Evolutionary conservation across 2,329 filamentous ascomycete genomes (phyloP).

Genomic region (Epichloe typhina): DNA sequence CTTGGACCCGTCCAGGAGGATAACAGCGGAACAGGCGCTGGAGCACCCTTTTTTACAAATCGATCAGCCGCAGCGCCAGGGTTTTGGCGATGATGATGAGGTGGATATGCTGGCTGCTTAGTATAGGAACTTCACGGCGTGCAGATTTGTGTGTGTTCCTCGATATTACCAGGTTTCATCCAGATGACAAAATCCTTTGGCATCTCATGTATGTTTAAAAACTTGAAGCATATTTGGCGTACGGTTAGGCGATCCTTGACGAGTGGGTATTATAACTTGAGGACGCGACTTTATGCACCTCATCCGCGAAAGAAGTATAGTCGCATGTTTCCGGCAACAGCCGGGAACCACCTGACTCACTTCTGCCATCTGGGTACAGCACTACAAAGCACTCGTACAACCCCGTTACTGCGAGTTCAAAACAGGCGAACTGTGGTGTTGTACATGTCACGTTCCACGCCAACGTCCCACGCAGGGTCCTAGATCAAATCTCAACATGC

Average conservation of each 20-base stretch:
- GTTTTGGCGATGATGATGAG: conserved; percentile 35
- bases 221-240: conserved; percentile 2
- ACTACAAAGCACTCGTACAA: no score
- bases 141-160: background rate
- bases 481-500: background rate
- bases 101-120: conserved; percentile 34
- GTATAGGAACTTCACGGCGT: background rate
- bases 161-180: background rate
- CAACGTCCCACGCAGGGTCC: background rate
- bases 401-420: background rate
- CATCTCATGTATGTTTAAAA: background rate
- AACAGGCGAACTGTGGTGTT: background rate
- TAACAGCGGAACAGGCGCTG: conserved; percentile 63
- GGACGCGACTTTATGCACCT: background rate
- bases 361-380: background rate
- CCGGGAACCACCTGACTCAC: background rate
- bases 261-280: background rate
- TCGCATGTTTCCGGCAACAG: background rate
- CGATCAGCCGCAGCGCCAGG: conserved; percentile 16
- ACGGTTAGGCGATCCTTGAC: background rate
- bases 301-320: background rate
- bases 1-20: conserved; percentile 58
- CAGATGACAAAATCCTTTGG: background rate
- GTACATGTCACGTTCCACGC: background rate
- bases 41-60: conserved; percentile 57